Base-by-base conservation (phyloP, 495 filamentous ascomycete species). In the Monascus purpureus region DNA sequence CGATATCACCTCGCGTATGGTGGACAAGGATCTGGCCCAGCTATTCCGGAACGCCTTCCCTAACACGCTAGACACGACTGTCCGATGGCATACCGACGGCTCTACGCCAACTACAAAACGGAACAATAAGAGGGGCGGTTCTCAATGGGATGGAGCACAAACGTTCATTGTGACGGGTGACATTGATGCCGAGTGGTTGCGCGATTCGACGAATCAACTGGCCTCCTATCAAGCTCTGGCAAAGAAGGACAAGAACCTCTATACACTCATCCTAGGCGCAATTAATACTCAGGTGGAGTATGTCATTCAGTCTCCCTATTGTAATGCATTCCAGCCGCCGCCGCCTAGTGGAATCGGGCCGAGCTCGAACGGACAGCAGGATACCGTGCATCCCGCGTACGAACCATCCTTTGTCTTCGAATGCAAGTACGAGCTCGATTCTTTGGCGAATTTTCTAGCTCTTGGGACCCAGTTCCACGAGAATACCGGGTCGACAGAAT, bases 341-440 rank as follows among this genome's bases (percentile, higher is more conserved):
- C 73, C 81, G 9, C 77, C 82, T 11, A 90, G 83, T 35, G 72
- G 75, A 2, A 62, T 95, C 1, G 43, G 60, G 6, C 63, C 79
- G 6, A 75, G 73, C 26, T 62, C 61, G 33, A 92, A 81, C 42
- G 79, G 80, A 1, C 79, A 92, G 42, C 68, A 75, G 17, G 90
- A 99, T 45, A 57, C 46, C 9, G 90, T 99, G 1, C 83, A 94
- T 45, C 90, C 90, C 1, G 61, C 63, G 2, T 95, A 90, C 46
- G 83, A 94, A 43, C 77, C 75, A 5, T 70, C 70, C 0, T 69
- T 72, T 31, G 90, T 99, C 7, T 99, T 90, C 45, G 90, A 99
- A 52, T 99, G 90, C 69, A 99, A 99, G 57, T 99, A 95, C 55
- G 90, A 99, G 58, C 71, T 99, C 4, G 90, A 99, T 53, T 95